Evolutionary conservation across 148 eudicot species (phyloP), one percentile per base, ranked within the genome.

Genomic region (Agrostemma githago): DNA sequence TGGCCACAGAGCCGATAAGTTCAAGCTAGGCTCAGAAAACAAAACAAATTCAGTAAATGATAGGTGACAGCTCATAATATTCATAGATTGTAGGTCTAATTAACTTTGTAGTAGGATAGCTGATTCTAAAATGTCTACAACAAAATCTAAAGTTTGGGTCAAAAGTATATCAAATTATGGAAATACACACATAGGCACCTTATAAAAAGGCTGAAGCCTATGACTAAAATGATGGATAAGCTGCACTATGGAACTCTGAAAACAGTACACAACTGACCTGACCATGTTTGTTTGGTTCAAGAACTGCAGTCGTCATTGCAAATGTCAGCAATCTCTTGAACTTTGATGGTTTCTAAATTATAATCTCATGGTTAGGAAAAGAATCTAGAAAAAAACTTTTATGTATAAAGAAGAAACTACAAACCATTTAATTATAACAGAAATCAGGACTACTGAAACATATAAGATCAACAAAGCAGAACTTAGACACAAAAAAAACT

Each of bases 241-340:
- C 4, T 16, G 39, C 17, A 57, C 62, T 2, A n/a, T 16, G 16
- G 38, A 62, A 70, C 17, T 21, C 48, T 54, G 57, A 41, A 65
- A 51, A 57, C 53, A 62, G 44, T 19, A 7, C 34, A 16, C 38
- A 66, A 78, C 86, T 79, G 71, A 94, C 98, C 98, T 88, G 85
- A 65, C 85, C 85, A 71, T 39, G 61, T 81, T 85, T 83, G 84
- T 82, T 82, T 57, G 79, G 78, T 71, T 79, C 73, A 77, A 78
- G 62, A 72, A 64, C 84, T 79, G 90, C 89, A 66, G 86, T 76
- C 54, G 80, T 74, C 66, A 85, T 71, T 14, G 90, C 85, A 78
- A 94, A 80, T 66, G 79, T 83, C 83, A 87, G 15, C 77, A 91
- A 78, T 84, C 78, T 86, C 79, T 75, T 82, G 72, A 94, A 94